A percentile compares a stretch with the other conserved stretches of the same genome.
Conservation (phyloP, 495 filamentous ascomycete species). For the Cudoniella acicularis region DNA sequence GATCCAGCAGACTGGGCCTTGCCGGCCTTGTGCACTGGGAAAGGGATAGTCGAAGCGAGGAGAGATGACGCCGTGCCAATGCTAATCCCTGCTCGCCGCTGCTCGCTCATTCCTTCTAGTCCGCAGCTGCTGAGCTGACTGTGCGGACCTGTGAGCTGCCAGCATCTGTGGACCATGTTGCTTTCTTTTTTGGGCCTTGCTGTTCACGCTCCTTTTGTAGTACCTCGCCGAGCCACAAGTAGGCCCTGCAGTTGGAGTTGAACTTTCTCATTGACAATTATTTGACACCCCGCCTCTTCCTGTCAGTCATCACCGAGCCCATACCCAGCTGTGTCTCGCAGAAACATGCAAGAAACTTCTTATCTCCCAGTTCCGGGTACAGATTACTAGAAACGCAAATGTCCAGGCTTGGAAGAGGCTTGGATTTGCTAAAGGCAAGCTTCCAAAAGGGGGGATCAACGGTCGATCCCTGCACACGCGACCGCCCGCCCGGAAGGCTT, state of each 20-base stretch:
- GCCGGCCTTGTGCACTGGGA: neutral
- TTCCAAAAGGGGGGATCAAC: neutral
- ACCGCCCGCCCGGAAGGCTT: neutral
- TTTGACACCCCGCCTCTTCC: no score
- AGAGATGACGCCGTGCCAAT: neutral
- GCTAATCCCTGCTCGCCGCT: neutral
- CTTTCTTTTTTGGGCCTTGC: no score
- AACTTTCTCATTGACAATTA: no score
- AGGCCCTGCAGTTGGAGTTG: no score
- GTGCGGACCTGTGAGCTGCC: no score
- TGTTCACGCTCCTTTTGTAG: no score
- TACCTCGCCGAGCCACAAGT: no score
- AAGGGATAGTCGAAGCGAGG: neutral
- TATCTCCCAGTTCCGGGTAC: neutral
- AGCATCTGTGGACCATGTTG: no score
- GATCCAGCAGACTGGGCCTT: neutral
- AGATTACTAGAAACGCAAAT: neutral
- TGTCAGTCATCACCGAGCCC: no score
- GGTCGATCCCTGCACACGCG: neutral
- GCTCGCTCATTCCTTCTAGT: neutral
- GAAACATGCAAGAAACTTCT: no score
- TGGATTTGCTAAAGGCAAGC: neutral
- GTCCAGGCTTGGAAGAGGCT: neutral
- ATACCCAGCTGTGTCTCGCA: no score
- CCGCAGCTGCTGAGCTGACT: neutral